Base-by-base conservation (phyloP, 768 basidiomycete genomes). In the Termitomyces sp. region DNA sequence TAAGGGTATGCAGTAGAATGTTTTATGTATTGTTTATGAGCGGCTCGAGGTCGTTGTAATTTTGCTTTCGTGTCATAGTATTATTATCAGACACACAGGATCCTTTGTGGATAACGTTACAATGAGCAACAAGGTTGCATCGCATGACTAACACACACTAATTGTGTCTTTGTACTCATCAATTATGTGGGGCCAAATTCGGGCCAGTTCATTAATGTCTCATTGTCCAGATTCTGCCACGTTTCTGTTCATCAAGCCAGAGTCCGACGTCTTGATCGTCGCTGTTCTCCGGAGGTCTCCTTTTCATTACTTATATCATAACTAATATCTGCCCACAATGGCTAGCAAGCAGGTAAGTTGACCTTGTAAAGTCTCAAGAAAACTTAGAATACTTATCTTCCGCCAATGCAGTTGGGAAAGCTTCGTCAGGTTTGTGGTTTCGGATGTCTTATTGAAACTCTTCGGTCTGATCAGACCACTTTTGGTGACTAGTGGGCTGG, bases 401-500 rank as follows among this genome's bases (percentile, higher is more conserved):
- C 38, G 52, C 49, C n/a, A 5, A 26, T 45, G 26, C 55, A 92
- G 90, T 79, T 92, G 62, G 89, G 88, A 64, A 88, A 89, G 71
- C 70, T 91, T 44, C 85, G 83, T 60, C 90, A 91, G 82, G 90
- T 89, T 44, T 32, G 55, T 63, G 55, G 51, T 54, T 40, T 59
- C 41, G 48, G 32, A 30, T 57, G 36, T 48, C 55, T 51, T 36
- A 54, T 38, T 11, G 30, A 36, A 54, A 45, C 36, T 16, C 16
- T 53, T 35, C 9, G 54, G 52, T 64, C 40, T 66, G 65, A 72
- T 72, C 65, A 67, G 59, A 65, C 72, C 67, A 71, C 69, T 70
- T 68, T 68, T 60, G 50, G 61, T 57, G 44, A 63, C 45, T 65
- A 94, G 90, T 91, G 92, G 89, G 91, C 90, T 5, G 91, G 90